Percentiles rank a stretch among this genome's conserved stretches.
phyloP scores from a whole-genome alignment of 768 basidiomycete species.

The Asterophora lycoperdoides region DNA sequence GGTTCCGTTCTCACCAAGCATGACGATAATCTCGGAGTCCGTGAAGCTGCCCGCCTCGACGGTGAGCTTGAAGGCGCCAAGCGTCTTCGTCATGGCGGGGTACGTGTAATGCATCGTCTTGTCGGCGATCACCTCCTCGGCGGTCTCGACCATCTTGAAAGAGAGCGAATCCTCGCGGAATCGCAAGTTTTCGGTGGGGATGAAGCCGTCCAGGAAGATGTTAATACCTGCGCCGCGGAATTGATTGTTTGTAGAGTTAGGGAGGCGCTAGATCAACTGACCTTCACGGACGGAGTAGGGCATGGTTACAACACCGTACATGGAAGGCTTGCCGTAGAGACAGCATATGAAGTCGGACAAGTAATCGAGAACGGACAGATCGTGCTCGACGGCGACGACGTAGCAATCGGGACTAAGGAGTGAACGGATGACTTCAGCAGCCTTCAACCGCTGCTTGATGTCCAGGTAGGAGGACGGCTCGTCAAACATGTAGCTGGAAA shows the following conservation, averaged over 20 bases:
- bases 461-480: slow-evolving; percentile 98
- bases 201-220: slow-evolving; percentile 98
- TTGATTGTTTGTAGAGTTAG: slow-evolving; percentile 2
- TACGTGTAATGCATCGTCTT: slow-evolving; percentile 90
- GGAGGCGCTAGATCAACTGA: slow-evolving; percentile 23
- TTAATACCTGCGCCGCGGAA: slow-evolving; percentile 71
- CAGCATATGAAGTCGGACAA: slow-evolving; percentile 98
- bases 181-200: slow-evolving; percentile 96
- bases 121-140: slow-evolving; percentile 82
- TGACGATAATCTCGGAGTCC: slow-evolving; percentile 99
- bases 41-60: slow-evolving; percentile 89
- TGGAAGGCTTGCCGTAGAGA: slow-evolving; percentile 93
- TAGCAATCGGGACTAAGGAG: slow-evolving; percentile 82
- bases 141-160: slow-evolving; percentile 97
- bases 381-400: slow-evolving; percentile 97
- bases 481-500: slow-evolving; percentile 91
- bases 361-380: slow-evolving; percentile 96
- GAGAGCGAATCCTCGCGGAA: slow-evolving; percentile 94
- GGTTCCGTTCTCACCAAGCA: slow-evolving; percentile 98
- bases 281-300: slow-evolving; percentile 98
- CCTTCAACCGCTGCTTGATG: slow-evolving; percentile 90
- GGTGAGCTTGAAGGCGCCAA: slow-evolving; percentile 92
- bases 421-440: slow-evolving; percentile 91
- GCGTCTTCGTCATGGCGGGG: slow-evolving; percentile 95
- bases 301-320: slow-evolving; percentile 99